Evolutionary conservation across 106 monocot genomes (phyloP), one percentile per base, ranked within the genome.

Genomic region (Dendrobium chrysotoxum): DNA sequence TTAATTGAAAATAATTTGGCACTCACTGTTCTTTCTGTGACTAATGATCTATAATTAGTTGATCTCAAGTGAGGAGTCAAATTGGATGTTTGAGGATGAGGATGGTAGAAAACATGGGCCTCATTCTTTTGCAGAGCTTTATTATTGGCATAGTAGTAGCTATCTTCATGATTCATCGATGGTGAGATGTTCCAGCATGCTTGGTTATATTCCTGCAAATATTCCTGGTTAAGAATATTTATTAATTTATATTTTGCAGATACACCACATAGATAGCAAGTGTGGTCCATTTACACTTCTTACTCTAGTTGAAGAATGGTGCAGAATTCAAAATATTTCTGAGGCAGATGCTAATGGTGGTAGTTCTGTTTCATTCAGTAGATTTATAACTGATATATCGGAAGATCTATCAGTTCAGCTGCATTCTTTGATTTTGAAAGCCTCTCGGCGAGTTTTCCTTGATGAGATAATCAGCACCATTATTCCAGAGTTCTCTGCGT

Each of bases 1-100:
- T 26, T 31, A 53, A 15, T 75, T 74, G 40, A 20, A 54, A 44
- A 31, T 74, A 23, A 21, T 82, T 38, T 0, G 64, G 17, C 2
- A 18, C 66, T 82, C 21, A 66, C 44, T 38, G 53, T 40, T 75
- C 44, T 73, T 73, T 0, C 21, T 75, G 20, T 23, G 15, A 1
- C n/a, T 75, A 6, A 42, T 75, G 41, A 13, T 35, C 26, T 86
- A 21, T 70, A 61, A 25, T 73, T 80, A 82, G 85, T 6, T 86
- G 12, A 79, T 82, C 40, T 79, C 85, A 76, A 79, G 87, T 35
- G 90, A 92, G 61, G 95, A 95, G 28, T 66, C 85, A 18, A 90
- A 90, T 66, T 95, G 95, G 92, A 88, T 95, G 82, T 92, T 90
- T 83, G 92, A 95, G 83, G 95, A 95, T 83, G 90, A 90, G 75